A percentile compares a stretch with the other conserved stretches of the same genome.
Evolutionary conservation across 2,329 filamentous ascomycete genomes (phyloP).

Genomic region (Arthrobotrys megalospora): DNA sequence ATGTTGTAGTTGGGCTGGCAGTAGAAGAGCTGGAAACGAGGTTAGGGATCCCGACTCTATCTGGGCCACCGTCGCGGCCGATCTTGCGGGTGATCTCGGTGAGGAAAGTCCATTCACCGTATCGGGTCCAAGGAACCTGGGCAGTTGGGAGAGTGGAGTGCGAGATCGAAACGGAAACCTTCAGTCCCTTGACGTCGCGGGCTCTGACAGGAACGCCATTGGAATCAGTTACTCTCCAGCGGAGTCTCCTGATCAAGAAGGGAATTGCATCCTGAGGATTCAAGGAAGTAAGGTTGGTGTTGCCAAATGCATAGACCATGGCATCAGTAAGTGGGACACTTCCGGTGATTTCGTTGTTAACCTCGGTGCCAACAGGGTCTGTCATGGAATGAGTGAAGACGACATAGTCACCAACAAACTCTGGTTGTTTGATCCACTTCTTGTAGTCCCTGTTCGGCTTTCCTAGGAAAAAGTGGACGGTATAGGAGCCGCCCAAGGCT

Average conservation of each 20-base stretch:
- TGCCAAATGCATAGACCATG: slow-evolving; percentile 65
- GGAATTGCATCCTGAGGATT: slow-evolving; percentile 65
- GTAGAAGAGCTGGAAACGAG: neutral
- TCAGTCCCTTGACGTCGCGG: slow-evolving; percentile 25
- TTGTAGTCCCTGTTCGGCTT: slow-evolving; percentile 64
- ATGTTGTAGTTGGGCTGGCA: slow-evolving; percentile 4
- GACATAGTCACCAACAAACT: slow-evolving; percentile 68
- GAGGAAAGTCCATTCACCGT: slow-evolving; percentile 43
- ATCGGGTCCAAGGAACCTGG: slow-evolving; percentile 22
- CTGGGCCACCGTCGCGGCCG: slow-evolving; percentile 49
- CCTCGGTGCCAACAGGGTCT: slow-evolving; percentile 11
- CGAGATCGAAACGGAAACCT: slow-evolving; percentile 38
- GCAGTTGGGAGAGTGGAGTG: slow-evolving; percentile 30
- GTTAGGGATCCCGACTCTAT: slow-evolving; percentile 36
- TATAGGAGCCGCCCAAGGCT: slow-evolving; percentile 66
- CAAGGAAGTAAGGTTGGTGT: slow-evolving; percentile 64
- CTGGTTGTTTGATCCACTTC: slow-evolving; percentile 66
- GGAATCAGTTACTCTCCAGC: slow-evolving; percentile 65
- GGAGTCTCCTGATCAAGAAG: slow-evolving; percentile 65
- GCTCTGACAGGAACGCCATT: slow-evolving; percentile 4
- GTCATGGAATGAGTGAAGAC: slow-evolving; percentile 66
- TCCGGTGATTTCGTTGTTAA: slow-evolving; percentile 66
- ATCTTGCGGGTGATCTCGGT: slow-evolving; percentile 54
- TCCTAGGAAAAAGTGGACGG: slow-evolving; percentile 67
- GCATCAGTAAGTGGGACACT: slow-evolving; percentile 67